Evolutionary conservation across 148 eudicot species (phyloP), one percentile per base, ranked within the genome.

Genomic region (Spergularia marina): DNA sequence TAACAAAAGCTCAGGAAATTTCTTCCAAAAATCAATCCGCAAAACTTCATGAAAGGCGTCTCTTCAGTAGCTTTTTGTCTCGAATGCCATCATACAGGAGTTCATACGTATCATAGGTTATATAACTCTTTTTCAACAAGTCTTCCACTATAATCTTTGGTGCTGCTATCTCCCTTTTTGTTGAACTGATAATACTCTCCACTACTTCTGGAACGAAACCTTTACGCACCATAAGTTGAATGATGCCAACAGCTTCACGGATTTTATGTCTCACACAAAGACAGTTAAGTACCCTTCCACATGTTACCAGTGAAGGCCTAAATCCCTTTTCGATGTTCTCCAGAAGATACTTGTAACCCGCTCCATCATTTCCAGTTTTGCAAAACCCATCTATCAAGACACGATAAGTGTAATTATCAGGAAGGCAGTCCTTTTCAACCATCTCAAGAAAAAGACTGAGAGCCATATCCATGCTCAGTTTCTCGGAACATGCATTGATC

Each of bases 71-170:
- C 84, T 89, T 92, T 83, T 87, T 92, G 76, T 89, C 90, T 82
- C 97, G 87, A 73, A 95, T 66, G 57, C 96, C 97, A 78, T 91
- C 97, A 83, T 87, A 84, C 40, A 95, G 77, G 77, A 92, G 83
- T 77, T 92, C 96, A 86, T 95, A 92, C n/a, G 94, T 81, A 82
- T 81, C 80, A 79, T 95, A 95, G 66, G 90, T 90, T 83, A 95
- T 91, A 83, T 85, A 89, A 64, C 94, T 83, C 86, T 83, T 95
- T 85, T 84, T 92, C 85, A 95, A 74, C 86, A 95, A 80, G 77
- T 92, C 88, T 75, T 95, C 99, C 77, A 95, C 88, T 78, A 92
- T 85, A 79, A 95, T 92, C 84, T 92, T 95, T 51, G 99, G 99
- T 68, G 99, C 94, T 60, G 96, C 96, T 64, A 90, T 86, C 78